These are phyloP conservation scores for Curvularia sp. DNA, from an alignment of 2,329 filamentous ascomycete species.

Conservation along the genomic window DNA sequence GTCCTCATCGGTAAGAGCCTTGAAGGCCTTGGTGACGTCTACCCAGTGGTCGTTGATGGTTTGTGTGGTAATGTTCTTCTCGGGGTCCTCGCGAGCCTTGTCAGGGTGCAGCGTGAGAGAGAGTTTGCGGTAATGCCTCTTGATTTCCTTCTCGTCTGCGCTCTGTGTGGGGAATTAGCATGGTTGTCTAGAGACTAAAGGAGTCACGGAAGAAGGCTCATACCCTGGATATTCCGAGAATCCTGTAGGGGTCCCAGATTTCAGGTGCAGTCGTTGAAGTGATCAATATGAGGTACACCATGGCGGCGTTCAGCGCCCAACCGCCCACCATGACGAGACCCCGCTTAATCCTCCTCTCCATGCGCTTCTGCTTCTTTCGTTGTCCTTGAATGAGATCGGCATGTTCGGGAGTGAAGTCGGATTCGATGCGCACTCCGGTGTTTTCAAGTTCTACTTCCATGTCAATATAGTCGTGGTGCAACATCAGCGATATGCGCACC, in stretches of 20 bases:
- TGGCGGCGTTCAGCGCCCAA: slow-evolving; percentile 84
- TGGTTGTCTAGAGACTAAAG: slow-evolving; percentile 6
- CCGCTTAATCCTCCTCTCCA: slow-evolving; percentile 87
- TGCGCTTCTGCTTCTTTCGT: slow-evolving; percentile 85
- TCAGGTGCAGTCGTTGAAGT: slow-evolving; percentile 75
- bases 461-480: slow-evolving; percentile 21
- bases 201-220: slow-evolving; percentile 31
- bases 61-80: slow-evolving; percentile 89
- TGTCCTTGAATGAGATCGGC: slow-evolving; percentile 81
- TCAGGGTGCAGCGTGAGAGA: slow-evolving; percentile 90
- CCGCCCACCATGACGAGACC: slow-evolving; percentile 76
- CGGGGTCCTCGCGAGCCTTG: slow-evolving; percentile 81
- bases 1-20: slow-evolving; percentile 95
- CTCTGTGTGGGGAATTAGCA: slow-evolving; percentile 61
- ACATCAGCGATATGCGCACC: slow-evolving; percentile 50
- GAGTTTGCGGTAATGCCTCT: slow-evolving; percentile 85
- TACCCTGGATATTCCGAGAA: slow-evolving; percentile 84
- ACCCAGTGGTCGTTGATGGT: slow-evolving; percentile 87
- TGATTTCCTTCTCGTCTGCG: slow-evolving; percentile 87
- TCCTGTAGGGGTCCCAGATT: slow-evolving; percentile 97
- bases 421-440: slow-evolving; percentile 81
- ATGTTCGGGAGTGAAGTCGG: slow-evolving; percentile 82
- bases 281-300: slow-evolving; percentile 87
- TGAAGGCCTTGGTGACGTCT: slow-evolving; percentile 96
- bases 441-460: slow-evolving; percentile 69